Evolutionary conservation across 2,329 filamentous ascomycete genomes (phyloP), one percentile per base, ranked within the genome.

Genomic region (Ophiostoma fasciatum): DNA sequence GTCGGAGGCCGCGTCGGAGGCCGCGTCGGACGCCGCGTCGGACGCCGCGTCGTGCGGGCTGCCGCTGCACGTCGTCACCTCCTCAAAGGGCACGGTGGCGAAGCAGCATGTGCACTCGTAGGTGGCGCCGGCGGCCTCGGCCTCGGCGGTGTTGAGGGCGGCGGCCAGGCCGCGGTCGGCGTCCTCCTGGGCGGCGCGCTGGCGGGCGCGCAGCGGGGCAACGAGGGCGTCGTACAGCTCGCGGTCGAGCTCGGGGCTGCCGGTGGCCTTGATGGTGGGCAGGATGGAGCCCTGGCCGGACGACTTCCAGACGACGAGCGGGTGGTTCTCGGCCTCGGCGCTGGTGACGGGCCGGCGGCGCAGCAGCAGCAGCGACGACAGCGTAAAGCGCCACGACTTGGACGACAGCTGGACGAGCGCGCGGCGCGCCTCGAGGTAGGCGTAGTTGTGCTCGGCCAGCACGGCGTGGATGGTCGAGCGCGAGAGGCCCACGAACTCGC

Each of bases 61-160:
- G 7, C 70, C 65, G 49, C 71, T 70, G 59, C 82, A 90, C n/a
- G 71, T 68, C 0, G 79, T 74, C 39, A 87, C 68, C 48, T 82
- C 72, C 52, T 88, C 80, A 43, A 87, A 83, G 0, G 78, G 61
- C 12, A 66, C 69, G 9, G 78, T 70, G 10, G 68, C 70, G 53
- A 78, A 90, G 58, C 82, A 90, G 58, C 82, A 88, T 46, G 75
- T 71, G 54, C 82, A 90, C 51, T 90, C 82, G 52, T 74, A 65
- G 13, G 65, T 63, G 27, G 66, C 64, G 15, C 67, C 63, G 6
- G 60, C 59, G 28, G 61, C 60, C 49, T 75, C 72, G 4, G 74
- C 74, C 45, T 78, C 71, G 41, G 66, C 57, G 17, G 59, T 64
- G 50, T 77, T 75, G 36, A 78, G 49, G 6, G 60, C 56, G 7